Conservation (phyloP, 768 basidiomycete species). For the Hortiboletus campestris region DNA sequence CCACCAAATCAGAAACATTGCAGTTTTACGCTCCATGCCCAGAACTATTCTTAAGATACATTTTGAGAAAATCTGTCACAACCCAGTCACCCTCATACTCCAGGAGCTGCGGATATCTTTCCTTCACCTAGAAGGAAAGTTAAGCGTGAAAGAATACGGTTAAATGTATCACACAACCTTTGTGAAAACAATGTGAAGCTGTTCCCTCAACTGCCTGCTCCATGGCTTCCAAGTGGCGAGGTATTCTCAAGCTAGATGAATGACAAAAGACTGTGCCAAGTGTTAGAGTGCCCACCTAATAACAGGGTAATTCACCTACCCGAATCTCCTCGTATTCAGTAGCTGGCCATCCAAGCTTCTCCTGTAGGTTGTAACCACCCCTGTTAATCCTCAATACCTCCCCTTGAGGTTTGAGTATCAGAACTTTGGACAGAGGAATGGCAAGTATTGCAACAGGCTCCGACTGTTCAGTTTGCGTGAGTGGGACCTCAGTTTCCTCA, state of each 20-base stretch:
- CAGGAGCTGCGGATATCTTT: background rate
- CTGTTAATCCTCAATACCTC: background rate
- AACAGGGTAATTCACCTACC: background rate
- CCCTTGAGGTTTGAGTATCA: background rate
- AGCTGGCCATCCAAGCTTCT: background rate
- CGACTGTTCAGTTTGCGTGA: too few species aligned
- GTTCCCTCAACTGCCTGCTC: background rate
- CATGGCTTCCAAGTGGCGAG: background rate
- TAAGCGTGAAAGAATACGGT: too few species aligned
- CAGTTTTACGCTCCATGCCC: background rate
- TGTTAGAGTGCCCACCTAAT: too few species aligned
- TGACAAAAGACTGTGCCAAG: background rate
- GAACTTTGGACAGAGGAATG: too few species aligned
- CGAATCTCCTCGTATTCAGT: background rate
- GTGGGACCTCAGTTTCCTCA: background rate
- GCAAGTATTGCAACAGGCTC: too few species aligned
- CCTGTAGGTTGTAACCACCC: background rate
- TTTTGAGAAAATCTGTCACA: background rate
- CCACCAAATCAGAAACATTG: too few species aligned
- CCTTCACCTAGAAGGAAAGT: background rate
- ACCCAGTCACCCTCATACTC: background rate
- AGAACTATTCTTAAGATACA: background rate
- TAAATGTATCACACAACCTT: background rate
- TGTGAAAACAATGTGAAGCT: background rate
- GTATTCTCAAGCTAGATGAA: background rate